Evolutionary conservation across 1,139 yeast species (phyloP).

Genomic region (Saccharomyces hybrid): DNA sequence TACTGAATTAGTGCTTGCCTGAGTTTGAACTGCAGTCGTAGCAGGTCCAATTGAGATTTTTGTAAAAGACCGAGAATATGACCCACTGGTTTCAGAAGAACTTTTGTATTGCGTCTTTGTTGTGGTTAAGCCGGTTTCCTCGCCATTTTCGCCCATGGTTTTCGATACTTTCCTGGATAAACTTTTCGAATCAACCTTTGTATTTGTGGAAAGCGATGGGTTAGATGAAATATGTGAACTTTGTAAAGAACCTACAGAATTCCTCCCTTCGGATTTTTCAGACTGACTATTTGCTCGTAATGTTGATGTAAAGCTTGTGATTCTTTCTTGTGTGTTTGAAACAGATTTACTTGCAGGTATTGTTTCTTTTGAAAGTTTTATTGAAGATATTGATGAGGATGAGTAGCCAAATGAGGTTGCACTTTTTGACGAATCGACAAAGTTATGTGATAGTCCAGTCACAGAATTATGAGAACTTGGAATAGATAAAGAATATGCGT

Average conservation of each 20-base stretch:
- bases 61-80: background rate
- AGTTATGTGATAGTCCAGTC: background rate
- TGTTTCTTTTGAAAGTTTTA: background rate
- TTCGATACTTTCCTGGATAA: background rate
- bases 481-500: background rate
- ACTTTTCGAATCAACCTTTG: background rate
- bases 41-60: background rate
- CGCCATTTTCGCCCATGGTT: background rate
- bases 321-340: background rate
- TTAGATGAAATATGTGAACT: background rate
- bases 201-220: background rate
- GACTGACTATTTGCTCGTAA: background rate
- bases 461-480: background rate
- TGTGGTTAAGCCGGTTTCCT: background rate
- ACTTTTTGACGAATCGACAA: background rate
- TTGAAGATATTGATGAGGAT: background rate
- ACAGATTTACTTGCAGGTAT: background rate
- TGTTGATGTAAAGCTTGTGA: background rate
- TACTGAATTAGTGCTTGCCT: background rate
- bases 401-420: background rate
- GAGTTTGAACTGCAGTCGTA: background rate
- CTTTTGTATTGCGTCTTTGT: background rate
- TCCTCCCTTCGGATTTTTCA: background rate
- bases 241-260: background rate
- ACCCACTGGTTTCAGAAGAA: background rate